Evolutionary conservation across 106 monocot genomes (phyloP).

Genomic region (Allium fistulosum): DNA sequence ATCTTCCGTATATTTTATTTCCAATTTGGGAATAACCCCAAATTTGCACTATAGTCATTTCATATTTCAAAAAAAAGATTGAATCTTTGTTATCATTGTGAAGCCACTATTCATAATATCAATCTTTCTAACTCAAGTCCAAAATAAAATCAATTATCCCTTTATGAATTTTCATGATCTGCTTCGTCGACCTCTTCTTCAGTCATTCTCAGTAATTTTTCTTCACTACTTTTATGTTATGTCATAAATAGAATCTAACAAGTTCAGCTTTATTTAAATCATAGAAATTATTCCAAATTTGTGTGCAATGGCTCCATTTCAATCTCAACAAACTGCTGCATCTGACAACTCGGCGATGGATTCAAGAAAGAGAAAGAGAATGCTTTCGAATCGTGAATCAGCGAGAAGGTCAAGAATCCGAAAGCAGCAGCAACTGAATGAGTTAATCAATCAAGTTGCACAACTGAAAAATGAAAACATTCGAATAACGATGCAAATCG

Average conservation of each 20-base stretch:
- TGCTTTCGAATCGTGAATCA: slow-evolving; percentile 83
- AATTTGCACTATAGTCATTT: too few relatives aligned
- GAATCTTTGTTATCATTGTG: too few relatives aligned
- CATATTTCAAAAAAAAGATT: too few relatives aligned
- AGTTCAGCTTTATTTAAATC: too few relatives aligned
- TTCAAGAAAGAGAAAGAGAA: slow-evolving; percentile 63
- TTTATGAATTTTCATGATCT: slow-evolving; percentile 2
- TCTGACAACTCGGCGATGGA: slow-evolving; percentile 21
- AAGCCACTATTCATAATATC: not conserved
- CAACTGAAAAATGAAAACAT: slow-evolving; percentile 44
- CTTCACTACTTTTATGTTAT: slow-evolving; percentile 5
- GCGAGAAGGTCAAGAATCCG: slow-evolving; percentile 66
- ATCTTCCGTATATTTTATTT: too few relatives aligned
- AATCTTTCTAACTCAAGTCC: not conserved
- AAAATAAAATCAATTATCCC: not conserved
- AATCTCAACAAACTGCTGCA: not conserved
- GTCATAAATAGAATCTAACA: not conserved
- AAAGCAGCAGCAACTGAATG: slow-evolving; percentile 73
- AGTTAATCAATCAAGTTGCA: slow-evolving; percentile 32
- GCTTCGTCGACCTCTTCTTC: slow-evolving; percentile 3
- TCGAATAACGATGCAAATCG: slow-evolving; percentile 30
- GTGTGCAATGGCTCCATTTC: too few relatives aligned
- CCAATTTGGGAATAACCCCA: too few relatives aligned
- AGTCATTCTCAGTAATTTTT: slow-evolving; percentile 1
- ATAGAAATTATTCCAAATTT: too few relatives aligned